phyloP scores from a whole-genome alignment of 2,329 filamentous ascomycete species.

The Sarocladium kiliense region DNA sequence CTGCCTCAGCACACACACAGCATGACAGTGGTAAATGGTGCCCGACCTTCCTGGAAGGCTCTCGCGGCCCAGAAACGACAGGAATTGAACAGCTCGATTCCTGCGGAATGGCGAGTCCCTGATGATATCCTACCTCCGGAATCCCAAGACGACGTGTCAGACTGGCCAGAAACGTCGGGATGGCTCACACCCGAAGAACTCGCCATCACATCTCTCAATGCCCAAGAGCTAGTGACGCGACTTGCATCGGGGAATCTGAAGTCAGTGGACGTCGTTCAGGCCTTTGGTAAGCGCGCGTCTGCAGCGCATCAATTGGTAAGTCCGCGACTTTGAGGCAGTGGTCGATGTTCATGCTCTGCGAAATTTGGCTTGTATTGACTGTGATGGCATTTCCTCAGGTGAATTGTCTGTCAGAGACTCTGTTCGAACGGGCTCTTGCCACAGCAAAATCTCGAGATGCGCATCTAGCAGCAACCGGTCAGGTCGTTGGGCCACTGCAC shows the following conservation, averaged over 20 bases:
- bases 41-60: conserved; percentile 3
- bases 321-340: no score
- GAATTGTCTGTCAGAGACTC: conserved; percentile 41
- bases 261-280: conserved; percentile 5
- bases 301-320: conserved; percentile 13
- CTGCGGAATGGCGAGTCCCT: conserved; percentile 48
- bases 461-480: conserved; percentile 28
- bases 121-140: conserved; percentile 45
- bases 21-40: neutral
- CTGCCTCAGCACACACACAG: no score
- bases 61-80: conserved; percentile 15
- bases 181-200: conserved; percentile 24
- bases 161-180: conserved; percentile 37
- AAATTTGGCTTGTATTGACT: neutral
- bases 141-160: conserved; percentile 49
- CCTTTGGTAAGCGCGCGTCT: conserved; percentile 13
- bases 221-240: conserved; percentile 25
- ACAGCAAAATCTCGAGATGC: conserved; percentile 40
- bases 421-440: conserved; percentile 42
- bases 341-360: no score
- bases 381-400: conserved; percentile 14
- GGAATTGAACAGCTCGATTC: conserved; percentile 43
- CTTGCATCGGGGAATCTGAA: conserved; percentile 31
- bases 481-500: conserved; percentile 50
- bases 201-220: conserved; percentile 28